A percentile compares a stretch with the other conserved stretches of the same genome.
Conservation (phyloP, 306 rosid genomes). For the Citrullus amarus region DNA sequence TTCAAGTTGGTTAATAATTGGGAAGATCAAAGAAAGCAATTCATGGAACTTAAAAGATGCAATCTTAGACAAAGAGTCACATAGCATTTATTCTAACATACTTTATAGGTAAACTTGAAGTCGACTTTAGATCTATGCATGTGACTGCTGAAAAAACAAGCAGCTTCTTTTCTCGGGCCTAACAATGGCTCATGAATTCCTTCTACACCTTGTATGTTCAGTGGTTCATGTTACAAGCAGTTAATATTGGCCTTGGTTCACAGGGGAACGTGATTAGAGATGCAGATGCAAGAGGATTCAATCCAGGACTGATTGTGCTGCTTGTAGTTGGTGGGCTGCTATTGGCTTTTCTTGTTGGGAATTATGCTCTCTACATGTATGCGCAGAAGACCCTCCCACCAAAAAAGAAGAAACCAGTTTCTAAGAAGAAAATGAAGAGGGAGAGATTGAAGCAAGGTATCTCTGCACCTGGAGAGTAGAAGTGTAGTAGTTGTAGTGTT, state of each 20-base stretch:
- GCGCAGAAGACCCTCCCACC: constrained; percentile 83
- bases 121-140: not conserved
- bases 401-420: constrained; percentile 77
- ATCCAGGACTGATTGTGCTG: constrained; percentile 74
- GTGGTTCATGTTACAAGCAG: not conserved
- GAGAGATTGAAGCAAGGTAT: constrained; percentile 94
- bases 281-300: constrained; percentile 54
- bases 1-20: too few relatives aligned
- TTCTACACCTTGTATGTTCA: not conserved
- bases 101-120: not conserved
- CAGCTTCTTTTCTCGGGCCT: not conserved
- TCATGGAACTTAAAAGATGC: too few relatives aligned
- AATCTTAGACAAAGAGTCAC: too few relatives aligned
- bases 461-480: constrained; percentile 93
- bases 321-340: constrained; percentile 60
- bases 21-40: too few relatives aligned
- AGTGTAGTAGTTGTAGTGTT: not conserved
- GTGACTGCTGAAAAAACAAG: not conserved
- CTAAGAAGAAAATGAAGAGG: constrained; percentile 89
- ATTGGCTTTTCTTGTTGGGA: constrained; percentile 54
- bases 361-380: constrained; percentile 51
- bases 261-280: constrained; percentile 37
- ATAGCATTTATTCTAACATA: too few relatives aligned
- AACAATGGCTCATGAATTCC: not conserved
- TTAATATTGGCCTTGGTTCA: not conserved